phyloP scores from a whole-genome alignment of 1,284 basidiomycete genomes.

The Microbotryomycetes sp. region DNA sequence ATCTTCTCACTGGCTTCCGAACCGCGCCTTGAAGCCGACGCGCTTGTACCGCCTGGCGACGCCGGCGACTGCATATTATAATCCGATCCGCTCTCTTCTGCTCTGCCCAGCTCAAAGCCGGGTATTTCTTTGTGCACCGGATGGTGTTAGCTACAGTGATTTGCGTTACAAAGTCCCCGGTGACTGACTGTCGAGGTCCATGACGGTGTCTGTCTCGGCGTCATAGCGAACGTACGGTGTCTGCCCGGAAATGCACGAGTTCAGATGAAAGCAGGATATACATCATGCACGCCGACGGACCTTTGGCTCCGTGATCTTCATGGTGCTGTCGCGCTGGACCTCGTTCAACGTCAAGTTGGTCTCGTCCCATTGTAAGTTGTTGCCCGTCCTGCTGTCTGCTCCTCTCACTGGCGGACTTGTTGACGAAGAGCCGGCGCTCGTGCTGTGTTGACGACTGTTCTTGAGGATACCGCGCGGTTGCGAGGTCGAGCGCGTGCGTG shows the following conservation, averaged over 20 bases:
- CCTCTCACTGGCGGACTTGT: background rate
- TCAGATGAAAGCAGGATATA: background rate
- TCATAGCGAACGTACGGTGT: constrained; percentile 36
- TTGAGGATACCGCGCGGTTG: constrained; percentile 34
- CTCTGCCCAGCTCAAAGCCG: constrained; percentile 34
- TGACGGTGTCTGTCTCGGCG: constrained; percentile 36
- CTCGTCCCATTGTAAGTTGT: constrained; percentile 33
- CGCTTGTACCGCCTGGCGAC: background rate
- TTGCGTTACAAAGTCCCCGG: background rate
- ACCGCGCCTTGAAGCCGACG: constrained; percentile 15
- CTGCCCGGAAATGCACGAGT: background rate
- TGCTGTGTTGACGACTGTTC: constrained; percentile 11
- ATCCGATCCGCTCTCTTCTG: constrained; percentile 5
- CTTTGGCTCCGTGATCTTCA: constrained; percentile 37
- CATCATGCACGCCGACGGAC: background rate
- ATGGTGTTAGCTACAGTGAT: background rate
- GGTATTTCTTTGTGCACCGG: constrained; percentile 30
- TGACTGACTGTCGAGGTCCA: constrained; percentile 35
- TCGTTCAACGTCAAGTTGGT: constrained; percentile 35
- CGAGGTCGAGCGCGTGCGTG: constrained; percentile 1
- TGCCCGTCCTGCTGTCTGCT: background rate
- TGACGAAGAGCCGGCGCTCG: background rate
- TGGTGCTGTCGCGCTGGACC: constrained; percentile 28
- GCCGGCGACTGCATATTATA: background rate
- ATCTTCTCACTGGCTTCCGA: constrained; percentile 33